Base-by-base conservation (phyloP, 176 grass and related monocot species). In the Oryza punctata region DNA sequence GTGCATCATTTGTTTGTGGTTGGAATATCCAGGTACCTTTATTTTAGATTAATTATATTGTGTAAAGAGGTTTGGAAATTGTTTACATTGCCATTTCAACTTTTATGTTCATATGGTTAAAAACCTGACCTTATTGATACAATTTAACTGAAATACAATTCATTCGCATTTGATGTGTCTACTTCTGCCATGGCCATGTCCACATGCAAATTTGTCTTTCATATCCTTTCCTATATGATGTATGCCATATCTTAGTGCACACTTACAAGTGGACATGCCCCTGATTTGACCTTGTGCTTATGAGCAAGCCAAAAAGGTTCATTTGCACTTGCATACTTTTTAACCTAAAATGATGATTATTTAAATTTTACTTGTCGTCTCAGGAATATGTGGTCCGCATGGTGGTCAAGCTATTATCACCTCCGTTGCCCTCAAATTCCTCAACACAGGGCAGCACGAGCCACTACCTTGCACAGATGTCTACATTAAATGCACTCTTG, bases 11-110 rank as follows among this genome's bases (percentile, higher is more conserved):
- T 89, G 71, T 90, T 60, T 65, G 78, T 89, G 96, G 96, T 27
- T 99, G 96, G 96, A 95, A 99, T 87, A 88, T 99, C 87, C 96
- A 99, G 96, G 96, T 99, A 90, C 30, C 30, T 82, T 82, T 38
- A 50, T 54, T 69, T 61, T 82, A 23, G 10, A 61, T 14, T 29
- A 75, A 61, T 14, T 29, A 75, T 69, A 32, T 19, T 6, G 12
- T 86, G 46, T 63, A n/a, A 73, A 72, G 35, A 67, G 12, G 41
- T 63, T 24, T 10, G 23, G 23, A 49, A 74, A 57, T 24, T 35
- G 12, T 86, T 79, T n/a, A 45, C 32, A 54, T 67, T 8, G 26
- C 25, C 8, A 61, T 72, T 57, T 50, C 38, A 69, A 46, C 24
- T 57, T 66, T 43, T 73, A 65, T 35, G 26, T 81, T 77, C 26